phyloP scores from a whole-genome alignment of 345 rosid species.

The Acer negundo region DNA sequence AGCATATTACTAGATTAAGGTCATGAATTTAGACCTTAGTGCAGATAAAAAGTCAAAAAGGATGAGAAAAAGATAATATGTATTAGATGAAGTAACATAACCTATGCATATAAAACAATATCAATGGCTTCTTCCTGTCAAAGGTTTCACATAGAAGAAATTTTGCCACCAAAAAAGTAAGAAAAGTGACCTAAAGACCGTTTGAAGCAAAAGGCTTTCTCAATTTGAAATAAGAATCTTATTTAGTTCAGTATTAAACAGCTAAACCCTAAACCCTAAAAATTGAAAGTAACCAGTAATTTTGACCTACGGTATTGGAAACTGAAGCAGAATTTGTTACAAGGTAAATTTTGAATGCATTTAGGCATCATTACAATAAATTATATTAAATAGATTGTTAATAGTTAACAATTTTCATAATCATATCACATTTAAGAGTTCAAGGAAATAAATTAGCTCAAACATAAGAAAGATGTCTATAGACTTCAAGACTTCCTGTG shows the following conservation, averaged over 20 bases:
- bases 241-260: not conserved
- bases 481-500: not conserved
- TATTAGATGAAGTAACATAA: not conserved
- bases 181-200: not conserved
- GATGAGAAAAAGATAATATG: not conserved
- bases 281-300: not conserved
- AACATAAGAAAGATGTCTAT: conserved; percentile 6
- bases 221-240: too few relatives aligned
- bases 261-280: not conserved
- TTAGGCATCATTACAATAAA: not conserved
- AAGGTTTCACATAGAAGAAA: not conserved
- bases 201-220: not conserved
- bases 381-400: not conserved
- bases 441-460: not conserved
- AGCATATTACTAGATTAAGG: not conserved
- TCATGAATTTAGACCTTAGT: not conserved
- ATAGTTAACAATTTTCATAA: not conserved
- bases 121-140: not conserved
- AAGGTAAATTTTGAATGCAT: not conserved
- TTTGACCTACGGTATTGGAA: not conserved
- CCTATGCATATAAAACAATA: not conserved
- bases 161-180: not conserved
- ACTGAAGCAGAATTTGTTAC: not conserved
- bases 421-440: not conserved
- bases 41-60: too few relatives aligned